These are phyloP conservation scores for Colletotrichum incanum DNA, from an alignment of 2,329 filamentous ascomycete genomes.

Conservation along the genomic window DNA sequence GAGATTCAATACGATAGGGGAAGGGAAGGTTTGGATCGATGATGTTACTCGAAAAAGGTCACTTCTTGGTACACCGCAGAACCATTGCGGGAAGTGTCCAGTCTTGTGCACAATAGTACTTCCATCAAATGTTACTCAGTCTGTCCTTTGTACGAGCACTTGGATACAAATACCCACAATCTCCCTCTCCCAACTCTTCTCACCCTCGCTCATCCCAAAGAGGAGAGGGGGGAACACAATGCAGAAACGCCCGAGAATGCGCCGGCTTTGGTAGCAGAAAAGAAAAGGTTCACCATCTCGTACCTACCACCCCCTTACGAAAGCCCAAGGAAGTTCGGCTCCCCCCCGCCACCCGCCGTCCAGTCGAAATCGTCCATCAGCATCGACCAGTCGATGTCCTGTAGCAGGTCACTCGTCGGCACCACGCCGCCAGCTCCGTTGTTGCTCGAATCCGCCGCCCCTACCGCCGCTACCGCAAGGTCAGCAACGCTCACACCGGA, in stretches of 20 bases:
- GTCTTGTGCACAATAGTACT: background rate
- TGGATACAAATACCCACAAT: too few relatives aligned
- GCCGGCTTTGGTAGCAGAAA: background rate
- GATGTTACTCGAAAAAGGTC: background rate
- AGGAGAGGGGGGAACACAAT: background rate
- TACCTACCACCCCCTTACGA: conserved; percentile 24
- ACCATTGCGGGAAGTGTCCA: too few relatives aligned
- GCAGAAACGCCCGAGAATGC: background rate
- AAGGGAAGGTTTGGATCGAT: background rate
- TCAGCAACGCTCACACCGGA: conserved; percentile 36
- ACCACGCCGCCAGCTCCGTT: background rate
- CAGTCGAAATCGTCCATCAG: conserved; percentile 68
- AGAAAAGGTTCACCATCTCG: background rate
- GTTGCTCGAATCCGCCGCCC: conserved; percentile 23
- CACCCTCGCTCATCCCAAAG: background rate
- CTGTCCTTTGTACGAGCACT: background rate
- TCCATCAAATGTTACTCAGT: background rate
- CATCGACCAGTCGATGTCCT: conserved; percentile 66
- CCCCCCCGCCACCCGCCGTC: conserved; percentile 46
- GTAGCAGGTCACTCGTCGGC: conserved; percentile 53
- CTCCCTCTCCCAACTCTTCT: background rate
- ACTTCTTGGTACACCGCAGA: background rate
- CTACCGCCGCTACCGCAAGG: conserved; percentile 33
- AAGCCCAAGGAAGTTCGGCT: conserved; percentile 39
- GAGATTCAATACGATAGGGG: background rate